Conservation (phyloP, 2,329 filamentous ascomycete genomes). For the Claviceps capensis region DNA sequence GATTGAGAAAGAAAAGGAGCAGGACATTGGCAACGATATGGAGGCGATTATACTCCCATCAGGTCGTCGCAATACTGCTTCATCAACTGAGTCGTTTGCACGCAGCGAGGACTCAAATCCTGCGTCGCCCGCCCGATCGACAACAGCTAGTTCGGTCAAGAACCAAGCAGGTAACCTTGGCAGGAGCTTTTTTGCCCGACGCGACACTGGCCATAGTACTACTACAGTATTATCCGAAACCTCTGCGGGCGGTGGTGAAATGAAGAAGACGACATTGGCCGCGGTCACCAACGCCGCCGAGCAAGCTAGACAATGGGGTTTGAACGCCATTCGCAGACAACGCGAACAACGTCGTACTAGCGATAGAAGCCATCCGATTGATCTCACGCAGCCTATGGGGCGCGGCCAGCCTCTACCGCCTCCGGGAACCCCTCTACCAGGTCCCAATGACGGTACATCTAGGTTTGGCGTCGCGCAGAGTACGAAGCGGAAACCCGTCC, state of each 20-base stretch:
- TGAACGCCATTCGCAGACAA: constrained; percentile 40
- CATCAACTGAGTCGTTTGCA: constrained; percentile 21
- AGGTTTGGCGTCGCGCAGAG: constrained; percentile 43
- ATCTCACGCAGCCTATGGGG: constrained; percentile 59
- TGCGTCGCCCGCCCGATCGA: constrained; percentile 17
- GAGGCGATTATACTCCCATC: constrained; percentile 15
- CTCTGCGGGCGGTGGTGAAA: constrained; percentile 20
- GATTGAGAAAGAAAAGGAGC: constrained; percentile 25
- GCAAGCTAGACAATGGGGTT: constrained; percentile 45
- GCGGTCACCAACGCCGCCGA: constrained; percentile 42
- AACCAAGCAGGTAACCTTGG: constrained; percentile 25
- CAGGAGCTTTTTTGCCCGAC: constrained; percentile 26
- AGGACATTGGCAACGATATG: constrained; percentile 18
- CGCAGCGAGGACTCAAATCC: constrained; percentile 11
- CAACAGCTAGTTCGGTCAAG: constrained; percentile 23
- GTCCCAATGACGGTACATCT: constrained; percentile 44
- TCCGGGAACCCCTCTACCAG: constrained; percentile 63
- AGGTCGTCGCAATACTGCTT: constrained; percentile 24
- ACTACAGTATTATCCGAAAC: constrained; percentile 23
- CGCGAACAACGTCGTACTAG: constrained; percentile 26
- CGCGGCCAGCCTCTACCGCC: constrained; percentile 71
- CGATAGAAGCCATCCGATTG: constrained; percentile 21
- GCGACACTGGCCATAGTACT: constrained; percentile 20
- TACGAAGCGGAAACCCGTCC: constrained; percentile 52
- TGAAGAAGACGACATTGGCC: constrained; percentile 36